Evolutionary conservation across 2,329 filamentous ascomycete species (phyloP).

Genomic region (Chaetomiaceae sp.): DNA sequence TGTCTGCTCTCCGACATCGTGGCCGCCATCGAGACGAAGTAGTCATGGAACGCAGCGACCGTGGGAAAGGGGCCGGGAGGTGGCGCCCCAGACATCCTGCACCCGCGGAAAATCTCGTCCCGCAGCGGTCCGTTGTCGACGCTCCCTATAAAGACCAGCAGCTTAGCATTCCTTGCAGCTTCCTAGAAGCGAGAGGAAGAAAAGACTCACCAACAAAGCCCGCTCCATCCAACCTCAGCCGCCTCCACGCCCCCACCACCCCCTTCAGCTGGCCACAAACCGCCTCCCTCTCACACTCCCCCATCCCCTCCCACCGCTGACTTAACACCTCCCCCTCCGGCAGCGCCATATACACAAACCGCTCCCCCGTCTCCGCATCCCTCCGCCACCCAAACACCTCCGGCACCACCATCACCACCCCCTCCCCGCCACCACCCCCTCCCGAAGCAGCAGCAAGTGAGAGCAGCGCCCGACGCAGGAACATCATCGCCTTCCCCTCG

Average conservation of each 20-base stretch:
- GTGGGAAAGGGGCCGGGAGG: conserved; percentile 15
- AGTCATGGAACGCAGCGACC: conserved; percentile 16
- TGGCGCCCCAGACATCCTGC: conserved; percentile 2
- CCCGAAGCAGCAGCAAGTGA: too few relatives aligned
- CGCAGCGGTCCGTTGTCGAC: conserved; percentile 16
- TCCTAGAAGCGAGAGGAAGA: too few relatives aligned
- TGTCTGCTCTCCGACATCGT: conserved; percentile 10
- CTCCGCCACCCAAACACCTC: conserved; percentile 21
- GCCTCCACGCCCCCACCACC: conserved; percentile 12
- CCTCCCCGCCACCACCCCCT: background rate
- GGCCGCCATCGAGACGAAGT: conserved; percentile 17
- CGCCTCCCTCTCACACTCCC: conserved; percentile 5
- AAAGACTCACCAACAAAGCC: conserved; percentile 14
- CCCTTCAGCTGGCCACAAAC: conserved; percentile 10
- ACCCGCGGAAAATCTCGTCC: conserved; percentile 10
- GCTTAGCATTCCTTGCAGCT: background rate
- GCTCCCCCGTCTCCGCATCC: conserved; percentile 13
- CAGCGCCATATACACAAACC: conserved; percentile 17
- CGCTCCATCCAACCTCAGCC: conserved; percentile 10
- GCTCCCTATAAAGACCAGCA: conserved; percentile 4
- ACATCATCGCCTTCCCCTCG: conserved; percentile 16
- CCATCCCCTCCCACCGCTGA: conserved; percentile 10
- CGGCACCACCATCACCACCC: conserved; percentile 9
- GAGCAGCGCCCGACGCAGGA: background rate
- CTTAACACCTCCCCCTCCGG: conserved; percentile 8